Conservation (phyloP, 352 stramenopile genomes). For the Phytopythium cucurbitacearum region DNA sequence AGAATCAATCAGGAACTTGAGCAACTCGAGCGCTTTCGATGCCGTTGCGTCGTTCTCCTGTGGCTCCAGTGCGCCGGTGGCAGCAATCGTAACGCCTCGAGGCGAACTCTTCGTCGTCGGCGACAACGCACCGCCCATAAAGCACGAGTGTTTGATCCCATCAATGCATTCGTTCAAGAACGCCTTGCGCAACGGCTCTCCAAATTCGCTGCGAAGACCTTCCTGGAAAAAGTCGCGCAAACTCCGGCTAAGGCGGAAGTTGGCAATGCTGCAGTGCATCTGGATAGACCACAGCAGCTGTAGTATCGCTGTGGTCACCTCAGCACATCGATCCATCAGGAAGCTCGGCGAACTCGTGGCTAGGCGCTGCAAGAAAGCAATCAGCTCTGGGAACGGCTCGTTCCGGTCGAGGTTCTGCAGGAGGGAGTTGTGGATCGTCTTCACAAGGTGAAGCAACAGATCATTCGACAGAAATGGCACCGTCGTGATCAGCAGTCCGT, state of each 20-base stretch:
- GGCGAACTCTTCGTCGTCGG: slow-evolving; percentile 1
- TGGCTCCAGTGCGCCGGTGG: slow-evolving; percentile 3
- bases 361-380: slow-evolving; percentile 78
- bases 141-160: slow-evolving; percentile 75
- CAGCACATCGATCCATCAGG: slow-evolving; percentile 59
- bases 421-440: slow-evolving; percentile 57
- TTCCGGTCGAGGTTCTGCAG: slow-evolving; percentile 43
- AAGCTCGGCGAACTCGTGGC: slow-evolving; percentile 61
- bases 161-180: slow-evolving; percentile 76
- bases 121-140: slow-evolving; percentile 12
- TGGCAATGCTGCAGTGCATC: slow-evolving; percentile 58
- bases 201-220: slow-evolving; percentile 68
- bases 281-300: slow-evolving; percentile 84
- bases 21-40: slow-evolving; percentile 73
- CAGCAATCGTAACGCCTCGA: no score
- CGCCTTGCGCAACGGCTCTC: slow-evolving; percentile 55
- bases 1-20: slow-evolving; percentile 87
- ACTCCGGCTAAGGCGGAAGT: slow-evolving; percentile 53
- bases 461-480: slow-evolving; percentile 73
- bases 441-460: slow-evolving; percentile 64
- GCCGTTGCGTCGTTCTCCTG: slow-evolving; percentile 35
- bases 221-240: slow-evolving; percentile 80
- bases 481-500: slow-evolving; percentile 70
- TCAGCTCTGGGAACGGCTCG: slow-evolving; percentile 62
- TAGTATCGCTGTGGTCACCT: slow-evolving; percentile 62